Base-by-base conservation (phyloP, 2,329 filamentous ascomycete species). In the Botrytis elliptica region DNA sequence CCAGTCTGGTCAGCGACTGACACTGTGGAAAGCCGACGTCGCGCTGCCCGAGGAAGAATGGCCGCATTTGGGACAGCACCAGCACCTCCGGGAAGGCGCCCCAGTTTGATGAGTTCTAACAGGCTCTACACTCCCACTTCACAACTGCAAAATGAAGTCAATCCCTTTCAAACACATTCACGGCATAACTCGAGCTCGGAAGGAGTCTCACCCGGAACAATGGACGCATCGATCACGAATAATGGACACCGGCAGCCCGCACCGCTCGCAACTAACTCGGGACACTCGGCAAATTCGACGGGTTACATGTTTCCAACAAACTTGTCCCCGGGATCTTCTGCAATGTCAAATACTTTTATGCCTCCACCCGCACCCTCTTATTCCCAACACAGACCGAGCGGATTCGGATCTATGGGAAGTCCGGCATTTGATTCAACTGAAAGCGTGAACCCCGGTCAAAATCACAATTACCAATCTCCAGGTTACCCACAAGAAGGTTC, bases 101-200 rank as follows among this genome's bases (percentile, higher is more conserved):
- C 75, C 25, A 78, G 68, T 14, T 77, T 78, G 18, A 74, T 77
- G 55, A 76, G 76, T 18, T 78, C 79, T 22, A 72, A 77, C 18
- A 77, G 79, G 67, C 72, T 73, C 29, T 60, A 75, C 52, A 40
- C 20, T 16, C 59, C 74, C 18, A 44, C n/a, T 33, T 42, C 57
- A 63, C 42, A 38, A 29, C 33, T 71, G 66, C 38, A 59, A 46
- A 71, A 57, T 22, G 65, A 57, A 57, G 65, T 42, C 25, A 68
- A 18, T n/a, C 49, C 65, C 46, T 25, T 29, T 46, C 66, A 46
- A 57, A 29, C 46, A 59, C 52, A 57, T n/a, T 5, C 33, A 44
- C 46, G 36, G 8, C 66, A 68, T 33, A 72, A 33, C 20, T 60
- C 67, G 36, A 59, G 64, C 46, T 52, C 57, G 9, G 72, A 70